Evolutionary conservation across 1,139 yeast genomes (phyloP), one percentile per base, ranked within the genome.

Genomic region (Yamadazyma atlantica): DNA sequence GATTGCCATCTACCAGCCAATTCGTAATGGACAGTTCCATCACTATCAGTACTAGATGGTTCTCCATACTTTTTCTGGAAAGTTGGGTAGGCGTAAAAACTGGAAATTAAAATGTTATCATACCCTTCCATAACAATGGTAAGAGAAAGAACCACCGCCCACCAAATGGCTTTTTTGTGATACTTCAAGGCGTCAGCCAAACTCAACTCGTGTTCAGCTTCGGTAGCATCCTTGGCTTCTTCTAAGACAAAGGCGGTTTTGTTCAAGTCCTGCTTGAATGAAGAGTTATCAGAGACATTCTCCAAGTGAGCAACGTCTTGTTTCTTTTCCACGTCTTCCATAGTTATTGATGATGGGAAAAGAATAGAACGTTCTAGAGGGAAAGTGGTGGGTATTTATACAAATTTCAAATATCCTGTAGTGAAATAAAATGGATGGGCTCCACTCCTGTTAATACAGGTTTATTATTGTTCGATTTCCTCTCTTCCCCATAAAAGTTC

Each of bases 111-210:
- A 37, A 45, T 53, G 31, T 46, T 52, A 44, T 56, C 61, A 41
- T 57, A 57, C 30, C 61, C 61, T 44, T 56, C 62, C 60, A 57
- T 56, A 32, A 55, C 42, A 38, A 57, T 55, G 24, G 61, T 55
- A 12, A 48, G 42, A 21, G 57, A 49, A 34, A 56, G 34, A 6
- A 56, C 54, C 38, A 52, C 41, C 13, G 58, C 49, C 60, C 60
- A 57, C 15, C 48, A 43, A 12, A 54, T 41, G 9, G 58, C 58
- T 36, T 43, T 47, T 31, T 49, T 50, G 34, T 56, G 54, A 11
- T 43, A 43, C 28, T 40, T 45, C 14, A 55, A 26, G 16, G 58
- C 58, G 31, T 52, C 48, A 4, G 27, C 8, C 8, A 55, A 35
- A 4, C 45, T 43, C 19, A 55, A 36, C 1, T 46, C 52, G 35